These are phyloP conservation scores for Nectriaceae sp. DNA, from an alignment of 2,329 filamentous ascomycete species.

Conservation along the genomic window DNA sequence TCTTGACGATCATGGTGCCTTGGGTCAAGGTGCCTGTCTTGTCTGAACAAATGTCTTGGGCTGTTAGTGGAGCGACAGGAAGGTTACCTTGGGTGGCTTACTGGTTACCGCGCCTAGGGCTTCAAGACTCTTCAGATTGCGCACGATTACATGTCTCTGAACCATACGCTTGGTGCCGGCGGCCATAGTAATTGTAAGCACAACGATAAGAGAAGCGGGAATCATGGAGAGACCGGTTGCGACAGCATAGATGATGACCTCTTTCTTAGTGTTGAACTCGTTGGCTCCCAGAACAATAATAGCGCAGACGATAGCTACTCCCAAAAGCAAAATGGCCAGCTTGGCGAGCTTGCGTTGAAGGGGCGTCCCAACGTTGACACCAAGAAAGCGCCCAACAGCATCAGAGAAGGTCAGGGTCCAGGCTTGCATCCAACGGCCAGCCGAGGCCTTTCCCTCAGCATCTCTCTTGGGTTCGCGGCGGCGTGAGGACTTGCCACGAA, in stretches of 20 bases:
- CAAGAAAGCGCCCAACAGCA: constrained; percentile 48
- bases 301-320: constrained; percentile 21
- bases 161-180: constrained; percentile 53
- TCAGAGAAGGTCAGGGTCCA: constrained; percentile 39
- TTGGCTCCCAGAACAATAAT: constrained; percentile 22
- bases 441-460: constrained; percentile 42
- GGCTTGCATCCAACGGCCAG: constrained; percentile 36
- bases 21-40: constrained; percentile 56
- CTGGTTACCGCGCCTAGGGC: constrained; percentile 56
- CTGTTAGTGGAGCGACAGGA: constrained; percentile 19
- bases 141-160: constrained; percentile 49
- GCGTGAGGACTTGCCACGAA: constrained; percentile 45
- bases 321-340: constrained; percentile 60
- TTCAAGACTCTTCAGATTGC: constrained; percentile 51
- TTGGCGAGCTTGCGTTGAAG: constrained; percentile 68
- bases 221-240: constrained; percentile 47
- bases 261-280: constrained; percentile 32
- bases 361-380: constrained; percentile 60
- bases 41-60: constrained; percentile 52
- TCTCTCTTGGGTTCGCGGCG: constrained; percentile 43
- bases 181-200: constrained; percentile 62
- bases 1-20: constrained; percentile 56
- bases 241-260: constrained; percentile 43
- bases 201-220: constrained; percentile 46
- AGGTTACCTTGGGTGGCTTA: too few species aligned